phyloP scores from a whole-genome alignment of 129 eudicot species.

The Apium graveolens region DNA sequence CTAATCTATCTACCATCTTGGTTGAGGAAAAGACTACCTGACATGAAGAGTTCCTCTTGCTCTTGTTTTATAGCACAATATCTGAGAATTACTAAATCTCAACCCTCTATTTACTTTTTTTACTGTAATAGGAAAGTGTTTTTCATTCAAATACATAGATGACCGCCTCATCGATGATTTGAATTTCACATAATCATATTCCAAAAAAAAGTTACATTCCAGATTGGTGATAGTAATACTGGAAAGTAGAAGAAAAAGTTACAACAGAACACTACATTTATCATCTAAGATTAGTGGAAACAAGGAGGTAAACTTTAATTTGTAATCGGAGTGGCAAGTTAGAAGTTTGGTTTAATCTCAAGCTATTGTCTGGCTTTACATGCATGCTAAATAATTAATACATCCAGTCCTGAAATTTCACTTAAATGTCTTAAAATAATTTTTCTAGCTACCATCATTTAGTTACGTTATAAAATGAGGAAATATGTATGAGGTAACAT shows the following conservation, averaged over 20 bases:
- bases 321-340: not conserved
- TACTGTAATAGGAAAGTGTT: not conserved
- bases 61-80: not conserved
- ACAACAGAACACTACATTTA: not conserved
- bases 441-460: not conserved
- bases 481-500: not conserved
- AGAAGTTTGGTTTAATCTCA: not conserved
- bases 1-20: not conserved
- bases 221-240: not conserved
- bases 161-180: not conserved
- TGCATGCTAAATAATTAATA: not conserved
- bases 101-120: not conserved
- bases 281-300: not conserved
- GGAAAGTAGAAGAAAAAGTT: not conserved
- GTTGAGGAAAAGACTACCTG: not conserved
- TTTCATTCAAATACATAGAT: not conserved
- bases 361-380: slow-evolving; percentile 1
- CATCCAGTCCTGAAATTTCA: not conserved
- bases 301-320: not conserved
- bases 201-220: not conserved
- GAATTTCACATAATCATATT: not conserved
- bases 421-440: not conserved
- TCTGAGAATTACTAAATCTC: not conserved
- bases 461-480: not conserved
- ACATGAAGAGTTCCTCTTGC: not conserved